Evolutionary conservation across 2,329 filamentous ascomycete genomes (phyloP).

Genomic region (Saccharata proteae): DNA sequence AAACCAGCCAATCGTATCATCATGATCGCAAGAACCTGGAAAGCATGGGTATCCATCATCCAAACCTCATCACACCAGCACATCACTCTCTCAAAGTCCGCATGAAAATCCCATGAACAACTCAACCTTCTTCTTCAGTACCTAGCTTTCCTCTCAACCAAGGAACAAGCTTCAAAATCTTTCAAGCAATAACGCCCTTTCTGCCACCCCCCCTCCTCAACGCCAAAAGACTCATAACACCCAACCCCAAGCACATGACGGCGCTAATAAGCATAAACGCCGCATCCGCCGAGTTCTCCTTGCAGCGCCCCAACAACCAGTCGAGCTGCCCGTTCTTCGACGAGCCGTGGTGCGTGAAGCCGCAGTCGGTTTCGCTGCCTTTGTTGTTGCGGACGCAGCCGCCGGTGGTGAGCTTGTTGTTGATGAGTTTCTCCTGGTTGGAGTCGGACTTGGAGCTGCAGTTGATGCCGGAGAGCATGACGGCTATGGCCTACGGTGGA

Average conservation of each 20-base stretch:
- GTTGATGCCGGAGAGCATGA: constrained; percentile 11
- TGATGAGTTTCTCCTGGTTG: constrained; percentile 1
- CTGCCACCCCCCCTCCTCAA: constrained; percentile 6
- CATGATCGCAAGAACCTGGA: no score
- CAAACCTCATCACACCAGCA: no score
- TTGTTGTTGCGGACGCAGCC: constrained; percentile 10
- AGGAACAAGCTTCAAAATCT: not conserved
- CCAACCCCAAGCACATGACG: constrained; percentile 3
- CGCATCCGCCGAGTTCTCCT: constrained; percentile 12
- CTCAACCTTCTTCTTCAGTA: no score
- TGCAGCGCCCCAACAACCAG: constrained; percentile 11
- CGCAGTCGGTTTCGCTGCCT: constrained; percentile 1
- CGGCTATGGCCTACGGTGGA: constrained; percentile 12
- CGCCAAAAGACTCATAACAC: constrained; percentile 5
- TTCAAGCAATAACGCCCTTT: constrained; percentile 7
- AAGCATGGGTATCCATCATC: no score
- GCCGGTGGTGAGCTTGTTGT: constrained; percentile 12
- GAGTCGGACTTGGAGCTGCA: constrained; percentile 8
- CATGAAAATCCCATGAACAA: no score
- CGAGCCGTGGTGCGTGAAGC: not conserved
- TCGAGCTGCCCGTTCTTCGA: constrained; percentile 6
- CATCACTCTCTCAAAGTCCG: no score
- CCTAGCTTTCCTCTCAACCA: no score
- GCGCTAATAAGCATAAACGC: constrained; percentile 15
- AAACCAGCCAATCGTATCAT: no score